Evolutionary conservation across 345 rosid species (phyloP), one percentile per base, ranked within the genome.

Genomic region (Eucalyptus curtisii): DNA sequence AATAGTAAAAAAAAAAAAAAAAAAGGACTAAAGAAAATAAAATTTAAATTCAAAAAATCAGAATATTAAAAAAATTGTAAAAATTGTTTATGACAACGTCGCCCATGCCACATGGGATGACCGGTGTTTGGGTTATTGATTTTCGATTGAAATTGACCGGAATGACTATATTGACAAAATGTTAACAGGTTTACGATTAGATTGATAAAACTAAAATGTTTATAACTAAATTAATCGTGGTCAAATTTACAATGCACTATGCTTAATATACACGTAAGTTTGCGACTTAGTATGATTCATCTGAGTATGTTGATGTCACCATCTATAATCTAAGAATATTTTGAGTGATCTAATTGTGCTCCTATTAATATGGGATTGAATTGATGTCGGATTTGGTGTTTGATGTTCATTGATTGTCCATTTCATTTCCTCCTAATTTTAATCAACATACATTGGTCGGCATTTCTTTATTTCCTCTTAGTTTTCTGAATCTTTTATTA

Each of bases 141-240:
- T 59, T 59, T 12, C 7, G 0, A 3, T 25, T 3, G 10, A 57
- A 25, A 25, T 59, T 25, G 1, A 12, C 66, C 1, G 22, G 66
- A 27, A 25, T 59, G 66, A 25, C 15, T 25, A 11, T 27, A 59
- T 59, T 27, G 30, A 10, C 3, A 59, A 59, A 25, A 5, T 1
- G 0, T 59, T 25, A 12, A 59, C 25, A 59, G 0, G 2, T 59
- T 59, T 59, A 27, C 1, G 0, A 27, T 0, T 25, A 59, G n/a
- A 59, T 59, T 59, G 66, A 59, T 12, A 12, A 25, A 59, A 59
- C 14, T 59, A 20, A 59, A 59, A 59, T 2, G 14, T 57, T 57
- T 25, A 57, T 57, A 57, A 57, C 24, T 7, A 52, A 52, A 52
- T 52, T 52, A 52, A 52, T 52, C 10, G 10, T 19, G 55, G 1